A percentile compares a stretch with the other conserved stretches of the same genome.
Evolutionary conservation across 495 filamentous ascomycete genomes (phyloP).

Genomic region (Penicillium cosmopolitanum): DNA sequence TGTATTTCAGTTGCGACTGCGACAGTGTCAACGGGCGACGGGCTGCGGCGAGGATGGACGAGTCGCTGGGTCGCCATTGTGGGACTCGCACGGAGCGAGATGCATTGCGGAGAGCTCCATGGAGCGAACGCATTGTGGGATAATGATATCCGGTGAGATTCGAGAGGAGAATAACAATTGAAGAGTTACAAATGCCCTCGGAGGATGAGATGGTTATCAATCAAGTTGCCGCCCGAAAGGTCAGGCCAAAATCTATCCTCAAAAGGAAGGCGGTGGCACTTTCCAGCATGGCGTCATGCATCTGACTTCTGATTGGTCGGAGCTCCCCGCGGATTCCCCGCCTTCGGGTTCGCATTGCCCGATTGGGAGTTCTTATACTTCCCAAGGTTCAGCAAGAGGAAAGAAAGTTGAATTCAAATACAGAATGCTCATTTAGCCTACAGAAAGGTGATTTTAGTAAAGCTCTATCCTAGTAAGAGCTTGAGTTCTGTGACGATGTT

Average conservation of each 20-base stretch:
- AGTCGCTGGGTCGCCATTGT: slow-evolving; percentile 23
- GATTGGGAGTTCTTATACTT: too few relatives aligned
- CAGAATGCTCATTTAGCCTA: too few relatives aligned
- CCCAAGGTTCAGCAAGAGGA: too few relatives aligned
- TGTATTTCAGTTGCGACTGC: slow-evolving; percentile 28
- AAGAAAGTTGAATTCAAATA: too few relatives aligned
- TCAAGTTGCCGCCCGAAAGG: neutral
- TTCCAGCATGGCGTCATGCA: slow-evolving; percentile 22
- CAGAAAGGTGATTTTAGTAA: too few relatives aligned
- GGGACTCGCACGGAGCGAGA: slow-evolving; percentile 24
- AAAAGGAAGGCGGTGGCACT: slow-evolving; percentile 23
- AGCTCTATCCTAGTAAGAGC: too few relatives aligned
- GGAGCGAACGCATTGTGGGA: slow-evolving; percentile 32
- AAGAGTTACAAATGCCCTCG: neutral
- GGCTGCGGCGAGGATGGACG: slow-evolving; percentile 16
- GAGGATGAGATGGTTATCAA: neutral
- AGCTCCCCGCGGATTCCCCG: neutral
- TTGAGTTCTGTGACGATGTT: too few relatives aligned
- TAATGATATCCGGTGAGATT: neutral
- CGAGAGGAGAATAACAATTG: slow-evolving; percentile 5
- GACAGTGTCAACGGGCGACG: slow-evolving; percentile 29
- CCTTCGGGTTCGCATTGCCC: too few relatives aligned
- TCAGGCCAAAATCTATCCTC: slow-evolving; percentile 15
- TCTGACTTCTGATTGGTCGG: neutral
- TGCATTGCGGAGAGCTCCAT: slow-evolving; percentile 27